Evolutionary conservation across 164 flowering plant genomes (phyloP).

Genomic region (Kalanchoe fedtschenkoi): DNA sequence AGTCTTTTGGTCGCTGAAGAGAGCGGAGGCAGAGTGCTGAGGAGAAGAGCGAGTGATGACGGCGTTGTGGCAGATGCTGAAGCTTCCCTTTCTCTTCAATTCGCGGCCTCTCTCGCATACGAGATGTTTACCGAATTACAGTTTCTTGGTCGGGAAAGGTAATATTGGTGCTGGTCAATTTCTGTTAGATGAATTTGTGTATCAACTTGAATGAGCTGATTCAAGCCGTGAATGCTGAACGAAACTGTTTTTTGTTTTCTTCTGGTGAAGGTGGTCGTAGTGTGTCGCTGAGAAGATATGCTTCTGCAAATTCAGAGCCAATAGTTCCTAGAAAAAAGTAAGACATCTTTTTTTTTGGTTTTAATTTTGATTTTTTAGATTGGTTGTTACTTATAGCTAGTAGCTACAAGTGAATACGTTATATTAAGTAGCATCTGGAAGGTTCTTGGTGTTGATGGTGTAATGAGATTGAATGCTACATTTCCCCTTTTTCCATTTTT

Average conservation of each 20-base stretch:
- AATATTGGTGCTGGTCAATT: too few species aligned
- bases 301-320: background rate
- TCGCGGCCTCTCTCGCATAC: background rate
- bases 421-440: too few species aligned
- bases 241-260: background rate
- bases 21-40: too few species aligned
- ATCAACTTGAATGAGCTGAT: background rate
- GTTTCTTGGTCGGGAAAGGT: background rate
- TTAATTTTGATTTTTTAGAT: background rate
- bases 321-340: constrained; percentile 1
- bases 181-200: background rate
- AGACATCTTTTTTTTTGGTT: background rate
- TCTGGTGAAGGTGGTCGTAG: background rate
- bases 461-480: too few species aligned
- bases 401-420: too few species aligned
- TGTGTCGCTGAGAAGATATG: background rate
- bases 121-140: background rate
- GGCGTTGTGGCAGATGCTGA: background rate
- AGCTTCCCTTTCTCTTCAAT: background rate
- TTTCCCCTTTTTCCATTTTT: too few species aligned
- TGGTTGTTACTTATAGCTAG: background rate
- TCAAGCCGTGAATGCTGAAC: background rate
- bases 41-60: background rate
- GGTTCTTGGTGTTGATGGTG: too few species aligned
- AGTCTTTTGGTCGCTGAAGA: too few species aligned